Evolutionary conservation across 1,139 yeast genomes (phyloP).

Genomic region (Geotrichum klebahnii): DNA sequence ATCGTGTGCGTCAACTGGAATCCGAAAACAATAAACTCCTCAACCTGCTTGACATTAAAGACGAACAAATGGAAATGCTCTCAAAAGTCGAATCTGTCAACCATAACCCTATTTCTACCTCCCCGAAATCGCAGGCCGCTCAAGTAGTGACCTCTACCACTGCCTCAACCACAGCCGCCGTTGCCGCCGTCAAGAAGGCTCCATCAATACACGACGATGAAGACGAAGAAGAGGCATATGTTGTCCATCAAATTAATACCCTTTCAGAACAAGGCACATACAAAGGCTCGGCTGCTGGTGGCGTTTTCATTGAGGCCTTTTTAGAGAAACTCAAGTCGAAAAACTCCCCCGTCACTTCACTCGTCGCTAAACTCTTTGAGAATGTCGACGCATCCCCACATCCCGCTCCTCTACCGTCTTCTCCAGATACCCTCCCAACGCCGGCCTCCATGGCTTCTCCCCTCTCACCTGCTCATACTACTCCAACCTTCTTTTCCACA

Average conservation of each 20-base stretch:
- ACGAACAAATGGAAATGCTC: constrained; percentile 51
- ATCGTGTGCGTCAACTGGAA: constrained; percentile 56
- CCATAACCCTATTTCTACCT: constrained; percentile 1
- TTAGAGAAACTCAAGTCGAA: constrained; percentile 32
- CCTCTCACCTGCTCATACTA: not conserved
- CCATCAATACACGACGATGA: constrained; percentile 9
- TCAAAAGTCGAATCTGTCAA: constrained; percentile 31
- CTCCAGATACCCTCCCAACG: constrained; percentile 18
- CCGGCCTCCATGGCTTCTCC: constrained; percentile 15
- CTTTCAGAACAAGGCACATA: constrained; percentile 34
- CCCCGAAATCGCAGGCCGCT: too few species aligned
- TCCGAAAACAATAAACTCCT: constrained; percentile 51
- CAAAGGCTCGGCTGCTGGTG: constrained; percentile 39
- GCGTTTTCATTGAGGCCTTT: constrained; percentile 33
- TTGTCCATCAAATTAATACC: constrained; percentile 31
- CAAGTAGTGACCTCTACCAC: constrained; percentile 1
- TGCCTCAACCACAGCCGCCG: not conserved
- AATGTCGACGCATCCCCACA: constrained; percentile 22
- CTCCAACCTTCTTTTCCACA: constrained; percentile 7
- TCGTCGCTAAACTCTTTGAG: constrained; percentile 25
- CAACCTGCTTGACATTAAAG: constrained; percentile 55
- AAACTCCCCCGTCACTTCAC: constrained; percentile 26
- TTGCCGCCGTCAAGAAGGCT: constrained; percentile 9
- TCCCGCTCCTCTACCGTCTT: constrained; percentile 18
- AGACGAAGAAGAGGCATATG: constrained; percentile 31